A percentile compares a stretch with the other conserved stretches of the same genome.
Evolutionary conservation across 129 eudicot species (phyloP).

Genomic region (Artemisia tridentata): DNA sequence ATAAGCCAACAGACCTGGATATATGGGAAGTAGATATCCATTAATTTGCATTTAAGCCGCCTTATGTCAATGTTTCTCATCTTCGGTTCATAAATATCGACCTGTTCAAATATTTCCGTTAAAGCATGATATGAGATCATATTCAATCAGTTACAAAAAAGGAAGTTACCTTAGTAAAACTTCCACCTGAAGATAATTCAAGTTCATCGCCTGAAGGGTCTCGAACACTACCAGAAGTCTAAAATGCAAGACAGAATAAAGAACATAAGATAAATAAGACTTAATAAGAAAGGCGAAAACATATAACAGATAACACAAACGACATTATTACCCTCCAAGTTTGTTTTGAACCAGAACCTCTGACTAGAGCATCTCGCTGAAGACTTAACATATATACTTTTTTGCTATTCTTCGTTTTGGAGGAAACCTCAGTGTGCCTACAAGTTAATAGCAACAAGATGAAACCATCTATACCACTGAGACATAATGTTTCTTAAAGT

Average conservation of each 20-base stretch:
- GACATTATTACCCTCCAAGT: conserved; percentile 64
- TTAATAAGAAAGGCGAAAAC: background rate
- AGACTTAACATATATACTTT: conserved; percentile 58
- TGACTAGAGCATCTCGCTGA: conserved; percentile 62
- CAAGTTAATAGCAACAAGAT: conserved; percentile 14
- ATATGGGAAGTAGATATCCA: conserved; percentile 85
- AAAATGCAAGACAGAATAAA: background rate
- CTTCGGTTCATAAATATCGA: conserved; percentile 61
- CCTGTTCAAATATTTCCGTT: conserved; percentile 35
- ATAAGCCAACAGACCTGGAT: conserved; percentile 60
- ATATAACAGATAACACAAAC: conserved; percentile 5
- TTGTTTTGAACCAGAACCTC: conserved; percentile 42
- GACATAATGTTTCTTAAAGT: conserved; percentile 8
- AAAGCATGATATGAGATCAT: conserved; percentile 5
- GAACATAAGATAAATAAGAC: background rate
- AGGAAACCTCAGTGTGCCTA: conserved; percentile 63
- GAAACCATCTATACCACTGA: conserved; percentile 1
- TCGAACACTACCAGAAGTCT: conserved; percentile 71
- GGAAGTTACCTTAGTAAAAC: conserved; percentile 62
- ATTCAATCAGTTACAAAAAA: conserved; percentile 1
- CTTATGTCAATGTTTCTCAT: conserved; percentile 29
- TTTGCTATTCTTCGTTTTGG: conserved; percentile 60
- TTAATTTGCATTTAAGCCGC: conserved; percentile 56
- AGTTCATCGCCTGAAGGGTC: conserved; percentile 50
- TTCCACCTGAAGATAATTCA: conserved; percentile 42